Conservation (phyloP, 495 filamentous ascomycete genomes). For the Xylaria acuta region DNA sequence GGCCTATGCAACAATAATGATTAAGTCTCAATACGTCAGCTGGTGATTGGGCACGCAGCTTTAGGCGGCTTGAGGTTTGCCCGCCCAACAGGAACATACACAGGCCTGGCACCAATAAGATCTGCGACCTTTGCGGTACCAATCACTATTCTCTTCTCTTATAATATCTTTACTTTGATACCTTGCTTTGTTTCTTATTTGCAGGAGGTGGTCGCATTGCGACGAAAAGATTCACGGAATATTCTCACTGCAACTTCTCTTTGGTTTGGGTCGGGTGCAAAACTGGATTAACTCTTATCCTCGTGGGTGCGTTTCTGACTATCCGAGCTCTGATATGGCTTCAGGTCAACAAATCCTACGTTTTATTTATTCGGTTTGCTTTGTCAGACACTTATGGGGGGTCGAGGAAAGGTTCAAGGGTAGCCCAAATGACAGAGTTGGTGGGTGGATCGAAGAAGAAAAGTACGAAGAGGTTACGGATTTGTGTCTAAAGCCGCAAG, state of each 20-base stretch:
- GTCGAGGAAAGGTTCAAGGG: background rate
- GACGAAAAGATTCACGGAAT: conserved; percentile 8
- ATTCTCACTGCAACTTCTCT: conserved; percentile 17
- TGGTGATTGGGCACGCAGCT: conserved; percentile 6
- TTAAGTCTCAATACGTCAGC: background rate
- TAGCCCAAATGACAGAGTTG: conserved; percentile 10
- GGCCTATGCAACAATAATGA: background rate
- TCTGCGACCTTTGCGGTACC: background rate
- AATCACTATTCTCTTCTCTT: conserved; percentile 8
- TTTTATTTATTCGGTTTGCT: conserved; percentile 16
- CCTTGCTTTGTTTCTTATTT: conserved; percentile 12
- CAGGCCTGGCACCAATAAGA: background rate
- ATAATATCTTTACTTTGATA: conserved; percentile 7
- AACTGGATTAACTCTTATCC: conserved; percentile 17
- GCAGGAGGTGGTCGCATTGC: background rate
- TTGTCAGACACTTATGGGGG: conserved; percentile 1
- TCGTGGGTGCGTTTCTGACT: background rate
- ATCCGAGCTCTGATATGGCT: background rate
- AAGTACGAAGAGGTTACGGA: background rate
- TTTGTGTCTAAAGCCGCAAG: background rate
- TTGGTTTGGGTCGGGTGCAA: conserved; percentile 12
- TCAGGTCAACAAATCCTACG: conserved; percentile 3
- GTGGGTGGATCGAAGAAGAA: conserved; percentile 6
- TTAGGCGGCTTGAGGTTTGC: conserved; percentile 6
- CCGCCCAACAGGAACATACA: conserved; percentile 7